phyloP scores from a whole-genome alignment of 148 eudicot genomes.

The Camellia lanceoleosa region DNA sequence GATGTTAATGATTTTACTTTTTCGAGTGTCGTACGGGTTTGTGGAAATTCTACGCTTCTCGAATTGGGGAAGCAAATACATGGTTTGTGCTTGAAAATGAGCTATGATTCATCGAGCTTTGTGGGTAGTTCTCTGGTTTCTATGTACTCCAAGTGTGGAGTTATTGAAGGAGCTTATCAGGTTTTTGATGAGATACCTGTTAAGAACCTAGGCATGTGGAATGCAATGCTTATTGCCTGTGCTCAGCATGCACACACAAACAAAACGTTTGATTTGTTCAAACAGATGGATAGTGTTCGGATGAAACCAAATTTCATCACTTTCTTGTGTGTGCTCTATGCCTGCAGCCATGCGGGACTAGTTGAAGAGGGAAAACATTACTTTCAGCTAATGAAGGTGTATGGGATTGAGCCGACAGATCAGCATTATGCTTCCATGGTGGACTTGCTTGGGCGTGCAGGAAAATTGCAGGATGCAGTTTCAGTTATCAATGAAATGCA shows the following conservation, averaged over 20 bases:
- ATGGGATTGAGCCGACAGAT: slow-evolving; percentile 62
- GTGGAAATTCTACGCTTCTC: slow-evolving; percentile 63
- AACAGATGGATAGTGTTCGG: slow-evolving; percentile 39
- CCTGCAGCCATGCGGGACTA: slow-evolving; percentile 85
- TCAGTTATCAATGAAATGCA: slow-evolving; percentile 63
- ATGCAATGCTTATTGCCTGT: slow-evolving; percentile 80
- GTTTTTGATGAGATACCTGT: slow-evolving; percentile 49
- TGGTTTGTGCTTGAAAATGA: slow-evolving; percentile 58
- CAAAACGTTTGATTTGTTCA: slow-evolving; percentile 49
- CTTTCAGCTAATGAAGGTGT: slow-evolving; percentile 56
- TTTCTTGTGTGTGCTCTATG: slow-evolving; percentile 67
- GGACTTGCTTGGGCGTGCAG: slow-evolving; percentile 80
- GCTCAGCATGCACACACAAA: slow-evolving; percentile 71
- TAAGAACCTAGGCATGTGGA: slow-evolving; percentile 84
- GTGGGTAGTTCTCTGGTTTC: slow-evolving; percentile 86
- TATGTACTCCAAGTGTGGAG: slow-evolving; percentile 81
- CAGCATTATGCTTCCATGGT: slow-evolving; percentile 84
- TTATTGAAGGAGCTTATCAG: slow-evolving; percentile 56
- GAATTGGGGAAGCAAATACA: slow-evolving; percentile 77
- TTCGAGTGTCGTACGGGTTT: slow-evolving; percentile 75
- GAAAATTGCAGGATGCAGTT: slow-evolving; percentile 64
- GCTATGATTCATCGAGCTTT: slow-evolving; percentile 57
- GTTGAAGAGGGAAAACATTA: slow-evolving; percentile 66
- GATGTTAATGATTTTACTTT: slow-evolving; percentile 87
- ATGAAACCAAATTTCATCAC: slow-evolving; percentile 81